These are phyloP conservation scores for Fomitopsis pinicola DNA, from an alignment of 1,284 basidiomycete species.

Conservation along the genomic window DNA sequence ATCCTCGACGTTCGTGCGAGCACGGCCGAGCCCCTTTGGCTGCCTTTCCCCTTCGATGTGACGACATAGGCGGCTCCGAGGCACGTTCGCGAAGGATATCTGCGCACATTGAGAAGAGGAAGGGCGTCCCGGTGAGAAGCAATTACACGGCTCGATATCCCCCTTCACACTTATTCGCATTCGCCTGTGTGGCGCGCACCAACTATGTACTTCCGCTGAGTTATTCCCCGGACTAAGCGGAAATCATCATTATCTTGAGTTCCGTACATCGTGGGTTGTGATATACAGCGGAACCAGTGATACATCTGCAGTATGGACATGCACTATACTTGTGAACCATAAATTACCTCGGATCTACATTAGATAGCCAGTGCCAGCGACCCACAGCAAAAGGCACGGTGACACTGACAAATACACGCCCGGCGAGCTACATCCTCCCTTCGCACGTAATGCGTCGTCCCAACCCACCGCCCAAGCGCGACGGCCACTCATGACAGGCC, in stretches of 20 bases:
- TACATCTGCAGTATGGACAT: neutral
- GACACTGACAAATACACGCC: neutral
- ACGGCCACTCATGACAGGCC: conserved; percentile 1
- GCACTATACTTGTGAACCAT: neutral
- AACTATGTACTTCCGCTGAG: too few species aligned
- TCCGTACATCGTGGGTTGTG: neutral
- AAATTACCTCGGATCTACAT: neutral
- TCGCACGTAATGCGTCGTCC: neutral
- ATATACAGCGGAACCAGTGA: neutral
- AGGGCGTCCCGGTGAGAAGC: neutral
- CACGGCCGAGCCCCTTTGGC: neutral
- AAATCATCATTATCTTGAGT: neutral
- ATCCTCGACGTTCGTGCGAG: neutral
- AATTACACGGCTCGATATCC: neutral
- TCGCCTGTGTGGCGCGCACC: neutral
- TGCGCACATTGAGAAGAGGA: neutral
- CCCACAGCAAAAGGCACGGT: neutral
- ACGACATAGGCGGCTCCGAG: neutral
- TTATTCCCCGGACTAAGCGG: neutral
- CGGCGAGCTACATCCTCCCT: neutral
- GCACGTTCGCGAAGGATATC: neutral
- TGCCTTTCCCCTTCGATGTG: neutral
- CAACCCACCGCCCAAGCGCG: neutral
- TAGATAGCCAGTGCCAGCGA: neutral
- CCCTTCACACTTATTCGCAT: neutral